A percentile compares a stretch with the other conserved stretches of the same genome.
Evolutionary conservation across 139 green algal species (phyloP).

Genomic region (Micromonas pusilla): DNA sequence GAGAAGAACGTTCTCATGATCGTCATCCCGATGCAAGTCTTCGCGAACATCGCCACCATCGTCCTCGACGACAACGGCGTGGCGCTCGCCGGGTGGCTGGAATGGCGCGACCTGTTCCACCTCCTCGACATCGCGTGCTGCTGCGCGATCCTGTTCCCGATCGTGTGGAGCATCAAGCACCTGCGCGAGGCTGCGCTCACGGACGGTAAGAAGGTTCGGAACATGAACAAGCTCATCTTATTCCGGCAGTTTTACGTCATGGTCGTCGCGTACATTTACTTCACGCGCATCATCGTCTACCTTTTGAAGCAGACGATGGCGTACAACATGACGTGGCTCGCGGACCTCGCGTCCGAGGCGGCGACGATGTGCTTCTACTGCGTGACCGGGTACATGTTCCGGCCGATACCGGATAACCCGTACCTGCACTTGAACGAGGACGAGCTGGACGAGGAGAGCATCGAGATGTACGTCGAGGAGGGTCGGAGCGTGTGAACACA

Average conservation of each 20-base stretch:
- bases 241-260: slow-evolving; percentile 96
- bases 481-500: neutral
- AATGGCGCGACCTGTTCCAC: slow-evolving; percentile 90
- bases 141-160: slow-evolving; percentile 95
- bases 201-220: slow-evolving; percentile 59
- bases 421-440: neutral
- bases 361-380: slow-evolving; percentile 86
- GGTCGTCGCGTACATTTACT: slow-evolving; percentile 87
- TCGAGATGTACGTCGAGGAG: neutral
- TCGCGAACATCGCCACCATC: slow-evolving; percentile 88
- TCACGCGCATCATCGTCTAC: slow-evolving; percentile 97
- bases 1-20: slow-evolving; percentile 82
- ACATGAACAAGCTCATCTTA: slow-evolving; percentile 78
- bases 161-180: slow-evolving; percentile 96
- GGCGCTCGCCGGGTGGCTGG: slow-evolving; percentile 72
- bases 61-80: slow-evolving; percentile 80
- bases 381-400: slow-evolving; percentile 50
- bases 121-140: slow-evolving; percentile 97
- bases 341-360: slow-evolving; percentile 56
- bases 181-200: slow-evolving; percentile 56
- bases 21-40: slow-evolving; percentile 82
- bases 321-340: slow-evolving; percentile 71
- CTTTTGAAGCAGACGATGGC: slow-evolving; percentile 68
- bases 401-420: neutral
- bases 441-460: neutral